A percentile compares a stretch with the other conserved stretches of the same genome.
Conservation (phyloP, 768 basidiomycete species). For the Trametes villosa region DNA sequence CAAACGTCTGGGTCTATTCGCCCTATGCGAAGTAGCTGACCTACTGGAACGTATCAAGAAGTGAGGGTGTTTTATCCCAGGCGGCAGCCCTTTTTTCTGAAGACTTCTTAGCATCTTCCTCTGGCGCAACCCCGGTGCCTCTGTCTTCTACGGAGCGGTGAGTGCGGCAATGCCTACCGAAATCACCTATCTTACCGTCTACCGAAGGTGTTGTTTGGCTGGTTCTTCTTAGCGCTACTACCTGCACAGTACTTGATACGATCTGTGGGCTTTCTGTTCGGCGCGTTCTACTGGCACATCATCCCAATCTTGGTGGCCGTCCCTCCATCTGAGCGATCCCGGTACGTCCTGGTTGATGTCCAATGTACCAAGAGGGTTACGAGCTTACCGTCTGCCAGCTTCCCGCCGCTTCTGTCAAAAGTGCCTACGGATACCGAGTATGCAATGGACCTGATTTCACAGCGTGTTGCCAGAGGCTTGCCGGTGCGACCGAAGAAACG, state of each 20-base stretch:
- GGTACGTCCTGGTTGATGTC: slow-evolving; percentile 39
- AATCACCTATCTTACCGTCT: too few species aligned
- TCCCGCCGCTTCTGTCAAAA: slow-evolving; percentile 45
- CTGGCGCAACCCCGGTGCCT: slow-evolving; percentile 63
- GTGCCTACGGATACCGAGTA: slow-evolving; percentile 72
- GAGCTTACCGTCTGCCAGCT: slow-evolving; percentile 29
- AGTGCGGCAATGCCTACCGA: too few species aligned
- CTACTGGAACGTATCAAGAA: slow-evolving; percentile 68
- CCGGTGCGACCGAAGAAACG: slow-evolving; percentile 42
- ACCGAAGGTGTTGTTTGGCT: slow-evolving; percentile 44
- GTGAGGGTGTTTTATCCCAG: slow-evolving; percentile 38
- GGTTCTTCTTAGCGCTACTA: slow-evolving; percentile 47
- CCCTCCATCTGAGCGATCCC: slow-evolving; percentile 47
- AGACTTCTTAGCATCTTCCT: slow-evolving; percentile 54
- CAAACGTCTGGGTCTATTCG: slow-evolving; percentile 46
- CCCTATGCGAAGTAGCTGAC: slow-evolving; percentile 56
- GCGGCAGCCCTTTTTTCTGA: slow-evolving; percentile 7
- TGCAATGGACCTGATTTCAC: slow-evolving; percentile 70
- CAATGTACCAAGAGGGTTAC: not conserved
- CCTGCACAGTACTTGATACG: slow-evolving; percentile 59
- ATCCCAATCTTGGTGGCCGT: slow-evolving; percentile 59
- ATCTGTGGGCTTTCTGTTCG: slow-evolving; percentile 47
- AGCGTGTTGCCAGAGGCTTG: slow-evolving; percentile 59
- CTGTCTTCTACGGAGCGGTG: slow-evolving; percentile 53
- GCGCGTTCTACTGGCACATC: slow-evolving; percentile 67